Evolutionary conservation across 1,284 basidiomycete species (phyloP).

Genomic region (Cutaneotrichosporon sp.): DNA sequence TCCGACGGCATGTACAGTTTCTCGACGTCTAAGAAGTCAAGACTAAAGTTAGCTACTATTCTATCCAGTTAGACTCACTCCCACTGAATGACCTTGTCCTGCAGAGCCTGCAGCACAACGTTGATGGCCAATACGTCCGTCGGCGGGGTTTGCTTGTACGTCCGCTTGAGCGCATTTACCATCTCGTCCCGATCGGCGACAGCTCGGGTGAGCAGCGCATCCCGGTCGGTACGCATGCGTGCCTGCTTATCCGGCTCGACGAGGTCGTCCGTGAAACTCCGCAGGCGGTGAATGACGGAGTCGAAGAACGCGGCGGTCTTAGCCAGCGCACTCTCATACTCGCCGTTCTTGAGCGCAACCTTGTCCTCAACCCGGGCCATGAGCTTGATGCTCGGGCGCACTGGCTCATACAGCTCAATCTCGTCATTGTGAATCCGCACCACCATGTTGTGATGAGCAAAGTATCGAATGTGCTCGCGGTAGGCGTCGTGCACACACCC

Average conservation of each 20-base stretch:
- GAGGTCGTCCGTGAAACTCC: conserved; percentile 43
- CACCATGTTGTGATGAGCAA: conserved; percentile 62
- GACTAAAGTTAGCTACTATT: conserved; percentile 19
- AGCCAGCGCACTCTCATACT: conserved; percentile 71
- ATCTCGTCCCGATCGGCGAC: conserved; percentile 72
- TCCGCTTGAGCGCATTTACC: conserved; percentile 65
- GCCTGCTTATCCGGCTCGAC: conserved; percentile 45
- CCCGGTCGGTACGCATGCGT: conserved; percentile 33
- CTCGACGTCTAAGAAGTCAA: conserved; percentile 55
- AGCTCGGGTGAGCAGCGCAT: conserved; percentile 61
- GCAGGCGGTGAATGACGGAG: conserved; percentile 51
- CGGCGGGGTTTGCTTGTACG: conserved; percentile 72
- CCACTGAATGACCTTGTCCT: conserved; percentile 96
- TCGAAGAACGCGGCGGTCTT: conserved; percentile 63
- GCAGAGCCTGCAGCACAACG: conserved; percentile 75
- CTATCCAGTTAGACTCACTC: conserved; percentile 50
- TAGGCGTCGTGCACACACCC: conserved; percentile 93
- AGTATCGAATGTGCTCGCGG: conserved; percentile 87
- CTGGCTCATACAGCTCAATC: conserved; percentile 75
- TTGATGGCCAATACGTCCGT: conserved; percentile 87
- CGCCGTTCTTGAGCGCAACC: conserved; percentile 80
- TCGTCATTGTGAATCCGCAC: conserved; percentile 86
- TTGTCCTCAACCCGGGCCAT: conserved; percentile 78
- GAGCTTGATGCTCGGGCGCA: conserved; percentile 83
- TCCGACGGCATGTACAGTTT: conserved; percentile 50